Evolutionary conservation across 495 filamentous ascomycete species (phyloP).

Genomic region (Penicillium malachiteum): DNA sequence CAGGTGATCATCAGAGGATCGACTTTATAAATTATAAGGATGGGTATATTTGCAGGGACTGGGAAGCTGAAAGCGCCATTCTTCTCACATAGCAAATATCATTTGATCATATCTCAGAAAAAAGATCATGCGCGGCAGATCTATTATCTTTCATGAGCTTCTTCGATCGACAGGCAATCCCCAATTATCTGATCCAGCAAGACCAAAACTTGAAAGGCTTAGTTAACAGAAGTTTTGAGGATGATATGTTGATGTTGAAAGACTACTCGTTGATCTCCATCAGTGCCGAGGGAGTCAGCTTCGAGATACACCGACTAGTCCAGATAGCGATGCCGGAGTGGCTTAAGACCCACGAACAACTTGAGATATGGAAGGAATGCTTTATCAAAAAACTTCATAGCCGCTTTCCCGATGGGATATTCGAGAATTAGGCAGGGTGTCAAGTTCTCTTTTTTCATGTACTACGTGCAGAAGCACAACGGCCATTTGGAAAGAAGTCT

Average conservation of each 20-base stretch:
- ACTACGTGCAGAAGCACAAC: constrained; percentile 10
- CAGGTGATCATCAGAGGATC: neutral
- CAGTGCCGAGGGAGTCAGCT: constrained; percentile 15
- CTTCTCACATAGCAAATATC: neutral
- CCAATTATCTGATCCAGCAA: constrained; percentile 1
- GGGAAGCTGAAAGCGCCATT: neutral
- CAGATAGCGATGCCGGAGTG: constrained; percentile 44
- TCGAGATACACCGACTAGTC: constrained; percentile 50
- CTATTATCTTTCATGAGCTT: constrained; percentile 10
- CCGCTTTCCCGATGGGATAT: constrained; percentile 37
- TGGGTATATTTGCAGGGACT: neutral
- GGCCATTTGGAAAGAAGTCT: constrained; percentile 1
- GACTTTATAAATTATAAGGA: neutral
- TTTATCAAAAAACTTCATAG: constrained; percentile 37
- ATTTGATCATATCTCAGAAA: neutral
- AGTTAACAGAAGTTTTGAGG: constrained; percentile 11
- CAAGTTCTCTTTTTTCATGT: constrained; percentile 31
- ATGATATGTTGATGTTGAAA: constrained; percentile 7
- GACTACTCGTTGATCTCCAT: constrained; percentile 31
- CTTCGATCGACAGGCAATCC: constrained; percentile 11
- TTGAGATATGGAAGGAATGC: constrained; percentile 36
- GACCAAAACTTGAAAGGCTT: constrained; percentile 7
- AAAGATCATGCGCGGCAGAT: neutral
- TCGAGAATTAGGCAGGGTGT: constrained; percentile 27
- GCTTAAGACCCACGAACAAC: constrained; percentile 34